A percentile compares a stretch with the other conserved stretches of the same genome.
These are phyloP conservation scores for Spathaspora girioi DNA, from an alignment of 805 yeast species.

Conservation along the genomic window DNA sequence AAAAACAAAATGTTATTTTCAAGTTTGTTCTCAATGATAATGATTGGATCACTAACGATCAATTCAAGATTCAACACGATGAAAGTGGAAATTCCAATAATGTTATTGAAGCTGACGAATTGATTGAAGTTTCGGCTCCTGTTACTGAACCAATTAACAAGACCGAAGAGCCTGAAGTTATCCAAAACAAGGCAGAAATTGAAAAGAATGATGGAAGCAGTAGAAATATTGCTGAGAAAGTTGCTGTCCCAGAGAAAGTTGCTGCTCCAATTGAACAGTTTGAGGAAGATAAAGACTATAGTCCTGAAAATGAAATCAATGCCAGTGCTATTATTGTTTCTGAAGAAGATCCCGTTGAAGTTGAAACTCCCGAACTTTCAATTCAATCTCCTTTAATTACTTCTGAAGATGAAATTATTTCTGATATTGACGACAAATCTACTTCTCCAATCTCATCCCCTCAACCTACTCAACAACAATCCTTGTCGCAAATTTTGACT, in stretches of 20 bases:
- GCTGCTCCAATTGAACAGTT: background rate
- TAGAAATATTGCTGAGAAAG: background rate
- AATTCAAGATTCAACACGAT: slow-evolving; percentile 24
- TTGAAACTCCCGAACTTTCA: background rate
- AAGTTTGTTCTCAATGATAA: slow-evolving; percentile 35
- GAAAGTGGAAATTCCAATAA: slow-evolving; percentile 36
- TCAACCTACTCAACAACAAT: slow-evolving; percentile 5
- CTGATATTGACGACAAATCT: slow-evolving; percentile 9
- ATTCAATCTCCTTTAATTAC: slow-evolving; percentile 3
- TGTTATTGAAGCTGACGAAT: slow-evolving; percentile 24
- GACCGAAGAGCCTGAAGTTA: background rate
- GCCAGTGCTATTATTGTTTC: slow-evolving; percentile 1
- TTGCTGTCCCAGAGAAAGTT: background rate
- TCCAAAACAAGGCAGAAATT: background rate
- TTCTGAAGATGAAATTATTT: slow-evolving; percentile 7
- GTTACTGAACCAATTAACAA: background rate
- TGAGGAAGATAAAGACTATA: background rate
- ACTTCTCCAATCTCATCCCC: slow-evolving; percentile 4
- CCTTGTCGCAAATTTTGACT: slow-evolving; percentile 23
- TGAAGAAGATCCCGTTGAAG: background rate
- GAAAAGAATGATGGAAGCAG: background rate
- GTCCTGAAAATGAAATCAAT: background rate
- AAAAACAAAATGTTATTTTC: slow-evolving; percentile 26
- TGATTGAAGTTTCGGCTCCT: slow-evolving; percentile 10
- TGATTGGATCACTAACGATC: slow-evolving; percentile 26